Evolutionary conservation across 2,329 filamentous ascomycete species (phyloP), one percentile per base, ranked within the genome.

Genomic region (Capronia americana): DNA sequence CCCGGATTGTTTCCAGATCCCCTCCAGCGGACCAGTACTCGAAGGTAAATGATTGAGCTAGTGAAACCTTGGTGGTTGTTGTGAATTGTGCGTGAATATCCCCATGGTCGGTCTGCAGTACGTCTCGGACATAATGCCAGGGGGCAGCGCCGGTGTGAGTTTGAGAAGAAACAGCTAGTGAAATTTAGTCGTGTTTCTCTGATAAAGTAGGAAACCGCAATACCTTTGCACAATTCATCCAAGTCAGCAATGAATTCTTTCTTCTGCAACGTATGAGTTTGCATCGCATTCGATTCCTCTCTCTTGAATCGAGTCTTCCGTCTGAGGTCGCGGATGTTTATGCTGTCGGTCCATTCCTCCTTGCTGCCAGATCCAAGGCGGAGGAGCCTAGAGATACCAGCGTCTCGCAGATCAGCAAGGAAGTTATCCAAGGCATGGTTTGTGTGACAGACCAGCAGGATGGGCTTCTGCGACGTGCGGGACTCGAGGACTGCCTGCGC

Each of bases 401-500:
- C 65, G 12, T 73, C 68, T 20, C 65, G 53, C 4, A 77, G 64
- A 46, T 72, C 72, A 28, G 68, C 66, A 1, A 77, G 67, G 44
- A 76, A 76, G 41, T 67, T 72, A 56, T 77, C 75, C 10, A 77
- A 71, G 12, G 75, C 75, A 60, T 76, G 75, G 57, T 77, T 77
- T 10, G 75, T 76, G 59, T 74, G 66, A 58, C 74, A 76, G 3
- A 75, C 75, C 4, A 73, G 67, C 10, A 77, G 64, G n/a, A 77
- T 73, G 4, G 75, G 75, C 48, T 71, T 75, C 24, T n/a, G 58
- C 24, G 57, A 56, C 6, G 41, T 30, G n/a, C 71, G 66, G 2
- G 74, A 74, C 1, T 65, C 69, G 5, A 77, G 63, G 34, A 77
- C 66, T 4, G 72, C 70, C 48, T 69, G 64, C 3, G 69, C 63